These are phyloP conservation scores for Boletus sp. DNA, from an alignment of 768 basidiomycete genomes.

Conservation along the genomic window DNA sequence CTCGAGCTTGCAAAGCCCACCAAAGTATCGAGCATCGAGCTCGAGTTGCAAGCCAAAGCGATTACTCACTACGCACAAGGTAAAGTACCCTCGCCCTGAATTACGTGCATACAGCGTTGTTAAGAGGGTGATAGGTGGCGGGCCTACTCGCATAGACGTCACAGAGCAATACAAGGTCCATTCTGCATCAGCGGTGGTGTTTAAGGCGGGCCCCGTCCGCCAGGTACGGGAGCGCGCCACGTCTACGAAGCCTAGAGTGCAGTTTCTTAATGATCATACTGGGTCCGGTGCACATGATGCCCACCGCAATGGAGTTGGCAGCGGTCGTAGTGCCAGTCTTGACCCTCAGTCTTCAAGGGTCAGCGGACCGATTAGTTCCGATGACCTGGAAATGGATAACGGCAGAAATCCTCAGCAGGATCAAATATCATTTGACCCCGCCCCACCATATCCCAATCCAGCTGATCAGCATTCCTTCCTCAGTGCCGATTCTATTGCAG, in stretches of 20 bases:
- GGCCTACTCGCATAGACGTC: conserved; percentile 71
- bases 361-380: conserved; percentile 10
- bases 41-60: conserved; percentile 72
- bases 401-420: neutral
- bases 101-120: neutral
- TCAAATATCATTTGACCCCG: conserved; percentile 15
- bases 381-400: neutral
- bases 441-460: conserved; percentile 34
- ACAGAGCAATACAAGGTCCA: conserved; percentile 77
- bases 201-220: conserved; percentile 52
- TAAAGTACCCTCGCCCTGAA: conserved; percentile 31
- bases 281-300: neutral
- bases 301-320: neutral
- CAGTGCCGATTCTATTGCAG: neutral
- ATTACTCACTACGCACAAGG: conserved; percentile 86
- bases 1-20: conserved; percentile 72
- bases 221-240: conserved; percentile 21
- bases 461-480: neutral
- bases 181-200: conserved; percentile 69
- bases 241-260: conserved; percentile 18
- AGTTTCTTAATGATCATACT: conserved; percentile 7
- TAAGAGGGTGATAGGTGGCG: conserved; percentile 45
- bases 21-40: conserved; percentile 80
- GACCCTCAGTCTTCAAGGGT: conserved; percentile 7
- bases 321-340: conserved; percentile 11